Conservation (phyloP, 257 asterid species). For the Solanum gracilifrons region DNA sequence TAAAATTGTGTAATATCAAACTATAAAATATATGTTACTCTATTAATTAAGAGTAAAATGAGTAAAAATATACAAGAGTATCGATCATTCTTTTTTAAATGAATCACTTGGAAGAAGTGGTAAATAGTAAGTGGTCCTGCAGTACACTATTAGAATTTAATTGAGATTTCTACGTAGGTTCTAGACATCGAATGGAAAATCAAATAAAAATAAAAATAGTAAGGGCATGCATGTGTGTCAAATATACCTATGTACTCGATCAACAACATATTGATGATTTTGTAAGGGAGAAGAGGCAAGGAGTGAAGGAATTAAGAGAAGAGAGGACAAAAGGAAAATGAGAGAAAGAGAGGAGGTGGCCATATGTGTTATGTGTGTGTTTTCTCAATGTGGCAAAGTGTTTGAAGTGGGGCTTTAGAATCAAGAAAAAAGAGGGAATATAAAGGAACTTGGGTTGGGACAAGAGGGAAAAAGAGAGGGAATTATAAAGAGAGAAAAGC, state of each 20-base stretch:
- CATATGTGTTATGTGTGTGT: conserved; percentile 7
- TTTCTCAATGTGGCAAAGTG: background rate
- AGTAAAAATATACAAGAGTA: background rate
- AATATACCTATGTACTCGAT: conserved; percentile 42
- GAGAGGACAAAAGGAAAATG: conserved; percentile 7
- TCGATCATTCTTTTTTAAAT: too few species aligned
- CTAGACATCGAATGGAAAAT: too few species aligned
- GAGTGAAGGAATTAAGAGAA: conserved; percentile 15
- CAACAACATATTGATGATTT: conserved; percentile 35
- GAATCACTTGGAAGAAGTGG: background rate
- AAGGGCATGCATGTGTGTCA: background rate
- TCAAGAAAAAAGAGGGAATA: background rate
- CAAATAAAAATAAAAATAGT: background rate
- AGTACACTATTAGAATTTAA: fast-evolving
- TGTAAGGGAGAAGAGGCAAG: conserved; percentile 25
- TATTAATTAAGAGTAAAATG: too few species aligned
- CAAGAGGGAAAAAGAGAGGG: background rate
- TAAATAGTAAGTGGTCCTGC: background rate
- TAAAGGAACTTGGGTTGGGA: background rate
- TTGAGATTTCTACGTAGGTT: too few species aligned
- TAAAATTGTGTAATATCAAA: background rate
- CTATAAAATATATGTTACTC: too few species aligned
- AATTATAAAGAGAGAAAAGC: background rate
- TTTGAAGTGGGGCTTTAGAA: background rate
- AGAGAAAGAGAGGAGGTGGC: conserved; percentile 11